Conservation (phyloP, 306 rosid species). For the Quercus aquifolioides region DNA sequence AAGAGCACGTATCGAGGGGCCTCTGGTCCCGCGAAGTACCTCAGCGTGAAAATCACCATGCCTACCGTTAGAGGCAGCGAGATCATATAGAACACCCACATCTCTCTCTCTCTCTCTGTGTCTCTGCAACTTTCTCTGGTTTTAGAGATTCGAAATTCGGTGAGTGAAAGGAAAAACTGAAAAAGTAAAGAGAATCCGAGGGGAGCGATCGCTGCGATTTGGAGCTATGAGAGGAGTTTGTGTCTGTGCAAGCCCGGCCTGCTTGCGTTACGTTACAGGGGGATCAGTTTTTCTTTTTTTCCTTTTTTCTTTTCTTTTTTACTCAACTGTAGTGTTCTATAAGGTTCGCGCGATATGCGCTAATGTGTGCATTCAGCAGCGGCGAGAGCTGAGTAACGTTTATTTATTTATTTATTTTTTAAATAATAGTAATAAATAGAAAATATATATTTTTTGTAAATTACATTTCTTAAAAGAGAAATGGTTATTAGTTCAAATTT, state of each 20-base stretch:
- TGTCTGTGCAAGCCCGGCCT: neutral
- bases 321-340: no score
- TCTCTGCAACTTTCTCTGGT: constrained; percentile 2
- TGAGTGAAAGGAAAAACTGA: neutral
- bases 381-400: no score
- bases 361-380: no score
- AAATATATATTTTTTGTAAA: no score
- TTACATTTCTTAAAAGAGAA: no score
- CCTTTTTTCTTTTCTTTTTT: no score
- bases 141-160: neutral
- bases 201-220: constrained; percentile 15
- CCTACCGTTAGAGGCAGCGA: constrained; percentile 86
- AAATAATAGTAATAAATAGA: no score
- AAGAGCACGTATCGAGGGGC: constrained; percentile 87
- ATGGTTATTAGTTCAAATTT: rapidly evolving
- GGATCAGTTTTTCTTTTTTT: neutral
- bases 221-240: neutral
- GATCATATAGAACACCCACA: constrained; percentile 98
- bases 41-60: constrained; percentile 72
- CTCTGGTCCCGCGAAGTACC: constrained; percentile 80
- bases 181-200: constrained; percentile 8
- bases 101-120: constrained; percentile 16
- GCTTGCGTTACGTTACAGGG: constrained; percentile 7
- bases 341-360: no score
- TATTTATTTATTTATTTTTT: no score